A percentile compares a stretch with the other conserved stretches of the same genome.
Evolutionary conservation across 2,329 filamentous ascomycete genomes (phyloP).

Genomic region (Grosmannia huntii): DNA sequence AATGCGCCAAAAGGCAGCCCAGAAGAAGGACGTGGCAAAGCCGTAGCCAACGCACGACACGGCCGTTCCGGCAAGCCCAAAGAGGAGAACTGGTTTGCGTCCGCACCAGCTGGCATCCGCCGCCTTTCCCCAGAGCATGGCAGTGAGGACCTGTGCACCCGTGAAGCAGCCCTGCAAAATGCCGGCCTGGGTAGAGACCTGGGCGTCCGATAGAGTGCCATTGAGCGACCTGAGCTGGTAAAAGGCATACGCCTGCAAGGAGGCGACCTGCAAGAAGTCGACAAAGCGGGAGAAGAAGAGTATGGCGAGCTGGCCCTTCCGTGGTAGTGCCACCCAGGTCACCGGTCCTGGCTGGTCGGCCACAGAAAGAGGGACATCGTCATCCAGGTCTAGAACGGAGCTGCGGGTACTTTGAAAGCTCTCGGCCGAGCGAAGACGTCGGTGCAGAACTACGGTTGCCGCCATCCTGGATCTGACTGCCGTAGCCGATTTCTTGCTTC

Average conservation of each 20-base stretch:
- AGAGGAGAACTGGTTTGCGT: constrained; percentile 56
- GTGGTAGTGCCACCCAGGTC: constrained; percentile 14
- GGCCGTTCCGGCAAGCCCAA: constrained; percentile 55
- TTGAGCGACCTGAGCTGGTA: constrained; percentile 12
- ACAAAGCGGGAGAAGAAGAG: constrained; percentile 17
- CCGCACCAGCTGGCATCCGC: constrained; percentile 47
- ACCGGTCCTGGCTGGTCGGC: constrained; percentile 1
- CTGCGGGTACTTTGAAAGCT: neutral
- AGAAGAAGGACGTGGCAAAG: constrained; percentile 52
- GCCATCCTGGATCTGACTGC: neutral
- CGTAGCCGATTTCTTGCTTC: neutral
- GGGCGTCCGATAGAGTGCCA: constrained; percentile 3
- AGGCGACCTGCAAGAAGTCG: constrained; percentile 16
- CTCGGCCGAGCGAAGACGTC: neutral
- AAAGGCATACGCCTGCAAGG: constrained; percentile 14
- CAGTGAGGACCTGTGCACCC: constrained; percentile 59
- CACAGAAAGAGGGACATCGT: neutral
- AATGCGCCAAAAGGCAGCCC: constrained; percentile 52
- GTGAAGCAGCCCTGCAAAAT: constrained; percentile 61
- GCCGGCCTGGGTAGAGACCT: constrained; percentile 44
- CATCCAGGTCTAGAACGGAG: neutral
- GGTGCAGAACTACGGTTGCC: neutral
- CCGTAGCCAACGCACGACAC: constrained; percentile 59
- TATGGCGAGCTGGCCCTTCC: constrained; percentile 16
- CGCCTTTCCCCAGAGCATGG: constrained; percentile 59